phyloP scores from a whole-genome alignment of 768 basidiomycete species.

The Clathrus columnatus region DNA sequence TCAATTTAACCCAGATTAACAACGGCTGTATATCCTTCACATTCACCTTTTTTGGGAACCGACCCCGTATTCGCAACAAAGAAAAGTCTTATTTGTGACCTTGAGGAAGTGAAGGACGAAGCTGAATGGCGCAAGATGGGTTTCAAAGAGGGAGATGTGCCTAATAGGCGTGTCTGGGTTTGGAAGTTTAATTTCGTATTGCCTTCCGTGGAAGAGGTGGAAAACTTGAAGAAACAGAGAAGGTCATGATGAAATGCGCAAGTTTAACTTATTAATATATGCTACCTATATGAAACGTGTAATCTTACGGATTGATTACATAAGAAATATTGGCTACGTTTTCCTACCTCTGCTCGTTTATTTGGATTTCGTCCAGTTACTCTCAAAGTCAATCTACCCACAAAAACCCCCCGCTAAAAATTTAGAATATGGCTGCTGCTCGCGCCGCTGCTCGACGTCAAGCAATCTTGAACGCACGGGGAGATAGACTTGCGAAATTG shows the following conservation, averaged over 20 bases:
- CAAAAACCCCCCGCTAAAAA: background rate
- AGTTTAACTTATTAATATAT: background rate
- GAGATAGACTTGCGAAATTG: conserved; percentile 69
- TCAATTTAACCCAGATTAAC: conserved; percentile 17
- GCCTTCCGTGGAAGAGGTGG: conserved; percentile 22
- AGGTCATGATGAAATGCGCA: background rate
- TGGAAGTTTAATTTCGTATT: conserved; percentile 26
- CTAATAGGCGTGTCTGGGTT: conserved; percentile 23
- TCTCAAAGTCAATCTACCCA: too few relatives aligned
- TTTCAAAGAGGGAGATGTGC: conserved; percentile 24
- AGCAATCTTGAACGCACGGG: conserved; percentile 65
- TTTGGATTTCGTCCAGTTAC: too few relatives aligned
- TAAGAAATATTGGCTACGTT: background rate
- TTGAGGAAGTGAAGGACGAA: conserved; percentile 21
- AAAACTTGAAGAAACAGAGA: conserved; percentile 16
- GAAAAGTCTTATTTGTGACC: conserved; percentile 25
- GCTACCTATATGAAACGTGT: background rate
- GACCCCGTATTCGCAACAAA: conserved; percentile 29
- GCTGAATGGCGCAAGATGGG: conserved; percentile 22
- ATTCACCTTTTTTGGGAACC: conserved; percentile 28
- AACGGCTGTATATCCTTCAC: conserved; percentile 26
- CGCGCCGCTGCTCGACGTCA: conserved; percentile 71
- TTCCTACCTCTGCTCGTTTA: too few relatives aligned
- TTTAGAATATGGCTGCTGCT: conserved; percentile 34
- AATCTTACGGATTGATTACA: background rate